These are phyloP conservation scores for Gossypium bickii DNA, from an alignment of 345 rosid genomes.

Conservation along the genomic window DNA sequence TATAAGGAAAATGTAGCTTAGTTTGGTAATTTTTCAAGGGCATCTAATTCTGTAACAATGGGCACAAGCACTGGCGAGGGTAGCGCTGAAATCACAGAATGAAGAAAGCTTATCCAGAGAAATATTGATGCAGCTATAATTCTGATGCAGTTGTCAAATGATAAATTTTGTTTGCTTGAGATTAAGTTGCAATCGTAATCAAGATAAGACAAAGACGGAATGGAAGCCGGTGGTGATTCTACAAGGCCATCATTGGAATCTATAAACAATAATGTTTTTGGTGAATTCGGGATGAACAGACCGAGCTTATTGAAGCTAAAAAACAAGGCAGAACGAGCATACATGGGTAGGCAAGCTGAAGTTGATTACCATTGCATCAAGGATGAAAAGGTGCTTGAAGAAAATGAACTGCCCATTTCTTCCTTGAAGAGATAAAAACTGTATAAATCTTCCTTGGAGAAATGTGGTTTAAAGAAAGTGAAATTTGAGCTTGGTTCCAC, in stretches of 20 bases:
- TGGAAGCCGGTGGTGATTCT: neutral
- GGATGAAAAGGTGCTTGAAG: neutral
- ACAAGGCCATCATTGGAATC: neutral
- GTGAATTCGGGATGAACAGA: neutral
- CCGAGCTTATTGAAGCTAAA: neutral
- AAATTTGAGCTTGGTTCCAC: neutral
- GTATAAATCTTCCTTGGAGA: conserved; percentile 9
- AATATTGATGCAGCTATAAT: neutral
- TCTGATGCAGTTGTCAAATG: conserved; percentile 6
- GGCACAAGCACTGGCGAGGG: neutral
- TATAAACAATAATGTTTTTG: neutral
- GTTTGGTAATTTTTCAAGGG: neutral
- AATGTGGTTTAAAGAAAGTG: conserved; percentile 9
- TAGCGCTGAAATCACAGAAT: neutral
- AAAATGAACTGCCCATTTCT: neutral
- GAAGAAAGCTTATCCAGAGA: neutral
- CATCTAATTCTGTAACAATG: neutral
- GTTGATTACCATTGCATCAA: neutral
- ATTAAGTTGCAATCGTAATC: neutral
- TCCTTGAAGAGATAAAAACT: conserved; percentile 4
- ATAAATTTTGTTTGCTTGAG: neutral
- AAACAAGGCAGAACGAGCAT: neutral
- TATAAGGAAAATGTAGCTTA: neutral
- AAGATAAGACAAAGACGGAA: neutral
- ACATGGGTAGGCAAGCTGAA: neutral